These are phyloP conservation scores for Brassica rapa DNA, from an alignment of 345 rosid species.

Conservation along the genomic window DNA sequence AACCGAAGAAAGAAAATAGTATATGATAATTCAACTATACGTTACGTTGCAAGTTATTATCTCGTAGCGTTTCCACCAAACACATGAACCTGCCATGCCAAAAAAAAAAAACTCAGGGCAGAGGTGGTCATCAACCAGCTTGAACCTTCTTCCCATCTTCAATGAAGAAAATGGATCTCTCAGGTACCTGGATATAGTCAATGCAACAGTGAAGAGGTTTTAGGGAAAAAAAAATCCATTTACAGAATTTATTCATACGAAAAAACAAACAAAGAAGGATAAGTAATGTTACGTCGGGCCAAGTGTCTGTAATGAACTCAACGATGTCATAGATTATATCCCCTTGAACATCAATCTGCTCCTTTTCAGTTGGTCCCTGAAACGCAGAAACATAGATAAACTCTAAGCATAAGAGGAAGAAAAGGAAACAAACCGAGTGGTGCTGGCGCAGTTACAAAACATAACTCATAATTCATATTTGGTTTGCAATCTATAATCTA, in stretches of 20 bases:
- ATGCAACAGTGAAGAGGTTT: not conserved
- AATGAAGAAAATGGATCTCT: conserved; percentile 77
- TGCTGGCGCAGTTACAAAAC: not conserved
- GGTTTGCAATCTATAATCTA: not conserved
- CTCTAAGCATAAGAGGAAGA: not conserved
- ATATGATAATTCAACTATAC: conserved; percentile 28
- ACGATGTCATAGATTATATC: conserved; percentile 86
- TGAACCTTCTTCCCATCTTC: conserved; percentile 93
- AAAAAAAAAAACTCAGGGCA: not conserved
- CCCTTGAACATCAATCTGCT: conserved; percentile 98
- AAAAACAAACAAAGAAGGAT: conserved; percentile 10
- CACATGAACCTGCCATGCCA: conserved; percentile 28
- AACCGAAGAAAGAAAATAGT: conserved; percentile 14
- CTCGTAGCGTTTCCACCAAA: conserved; percentile 17
- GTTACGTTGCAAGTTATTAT: conserved; percentile 27
- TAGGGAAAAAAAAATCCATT: not conserved
- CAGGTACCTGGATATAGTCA: conserved; percentile 61
- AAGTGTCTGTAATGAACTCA: conserved; percentile 80
- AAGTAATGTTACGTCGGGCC: conserved; percentile 69
- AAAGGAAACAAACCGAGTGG: not conserved
- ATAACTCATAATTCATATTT: not conserved
- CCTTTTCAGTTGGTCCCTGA: conserved; percentile 98
- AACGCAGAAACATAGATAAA: conserved; percentile 15
- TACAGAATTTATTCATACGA: not conserved
- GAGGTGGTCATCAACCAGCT: conserved; percentile 54